phyloP scores from a whole-genome alignment of 1,139 yeast genomes.

The Meyerozyma smithsonii region DNA sequence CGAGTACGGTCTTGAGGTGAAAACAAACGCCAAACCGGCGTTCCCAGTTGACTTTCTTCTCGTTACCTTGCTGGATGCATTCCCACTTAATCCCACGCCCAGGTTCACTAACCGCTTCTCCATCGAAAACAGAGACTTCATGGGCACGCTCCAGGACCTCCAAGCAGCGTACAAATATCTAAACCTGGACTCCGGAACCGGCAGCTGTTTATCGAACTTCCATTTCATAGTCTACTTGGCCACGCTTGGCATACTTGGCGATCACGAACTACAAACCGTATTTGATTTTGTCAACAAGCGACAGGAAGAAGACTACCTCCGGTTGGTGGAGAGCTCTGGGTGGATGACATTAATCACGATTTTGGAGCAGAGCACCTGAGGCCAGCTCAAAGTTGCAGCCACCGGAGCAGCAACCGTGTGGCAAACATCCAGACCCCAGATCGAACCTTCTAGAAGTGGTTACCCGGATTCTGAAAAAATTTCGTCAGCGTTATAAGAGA shows the following conservation, averaged over 20 bases:
- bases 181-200: constrained; percentile 35
- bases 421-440: background rate
- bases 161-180: constrained; percentile 38
- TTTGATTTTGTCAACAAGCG: constrained; percentile 37
- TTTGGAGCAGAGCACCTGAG: constrained; percentile 32
- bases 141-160: constrained; percentile 73
- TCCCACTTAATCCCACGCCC: constrained; percentile 64
- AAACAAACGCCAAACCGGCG: constrained; percentile 88
- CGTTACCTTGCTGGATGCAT: constrained; percentile 89
- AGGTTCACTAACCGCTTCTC: constrained; percentile 51
- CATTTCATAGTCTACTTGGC: constrained; percentile 63
- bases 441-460: constrained; percentile 15
- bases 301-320: constrained; percentile 41
- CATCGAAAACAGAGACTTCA: constrained; percentile 70
- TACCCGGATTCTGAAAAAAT: constrained; percentile 4
- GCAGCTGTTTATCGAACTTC: constrained; percentile 54
- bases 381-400: constrained; percentile 1
- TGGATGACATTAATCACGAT: constrained; percentile 75
- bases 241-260: constrained; percentile 47
- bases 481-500: constrained; percentile 3
- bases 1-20: constrained; percentile 85
- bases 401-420: background rate
- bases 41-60: constrained; percentile 92
- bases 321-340: constrained; percentile 61
- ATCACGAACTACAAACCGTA: constrained; percentile 47